Conservation (phyloP, 1,284 basidiomycete species). For the Sporisorium sorghi region DNA sequence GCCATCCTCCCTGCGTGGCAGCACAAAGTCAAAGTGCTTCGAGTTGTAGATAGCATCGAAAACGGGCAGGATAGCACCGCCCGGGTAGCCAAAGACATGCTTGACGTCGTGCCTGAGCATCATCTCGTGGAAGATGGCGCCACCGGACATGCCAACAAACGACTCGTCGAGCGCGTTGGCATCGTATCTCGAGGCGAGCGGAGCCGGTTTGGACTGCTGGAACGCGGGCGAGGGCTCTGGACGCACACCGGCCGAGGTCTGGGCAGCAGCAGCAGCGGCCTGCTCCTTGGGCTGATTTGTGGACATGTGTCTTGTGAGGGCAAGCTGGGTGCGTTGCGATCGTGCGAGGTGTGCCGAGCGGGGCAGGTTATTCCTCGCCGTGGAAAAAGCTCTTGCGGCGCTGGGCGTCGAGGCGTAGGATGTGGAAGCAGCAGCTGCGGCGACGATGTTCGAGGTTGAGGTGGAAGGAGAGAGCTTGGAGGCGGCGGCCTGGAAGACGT, state of each 20-base stretch:
- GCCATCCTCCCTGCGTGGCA: constrained; percentile 96
- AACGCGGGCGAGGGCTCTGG: constrained; percentile 65
- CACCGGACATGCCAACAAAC: constrained; percentile 93
- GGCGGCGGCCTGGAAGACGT: constrained; percentile 49
- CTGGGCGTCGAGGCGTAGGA: constrained; percentile 33
- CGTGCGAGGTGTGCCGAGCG: constrained; percentile 35
- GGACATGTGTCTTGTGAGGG: constrained; percentile 53
- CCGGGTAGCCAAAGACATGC: constrained; percentile 97
- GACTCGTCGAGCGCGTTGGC: constrained; percentile 68
- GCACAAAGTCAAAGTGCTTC: constrained; percentile 91
- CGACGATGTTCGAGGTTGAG: constrained; percentile 29
- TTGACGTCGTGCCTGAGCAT: constrained; percentile 97
- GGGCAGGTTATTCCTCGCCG: constrained; percentile 45
- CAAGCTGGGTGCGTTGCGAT: constrained; percentile 41
- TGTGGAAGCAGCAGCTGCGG: constrained; percentile 28
- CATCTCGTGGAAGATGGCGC: constrained; percentile 99
- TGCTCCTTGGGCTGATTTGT: constrained; percentile 54
- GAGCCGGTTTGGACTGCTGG: constrained; percentile 55
- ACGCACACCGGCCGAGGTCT: constrained; percentile 42
- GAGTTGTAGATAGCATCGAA: constrained; percentile 99
- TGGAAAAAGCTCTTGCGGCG: constrained; percentile 46
- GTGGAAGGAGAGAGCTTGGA: constrained; percentile 31
- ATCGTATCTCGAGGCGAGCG: constrained; percentile 39
- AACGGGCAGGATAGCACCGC: constrained; percentile 96
- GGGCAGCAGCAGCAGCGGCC: constrained; percentile 46